Evolutionary conservation across 1,139 yeast genomes (phyloP).

Genomic region (Pichia sp.): DNA sequence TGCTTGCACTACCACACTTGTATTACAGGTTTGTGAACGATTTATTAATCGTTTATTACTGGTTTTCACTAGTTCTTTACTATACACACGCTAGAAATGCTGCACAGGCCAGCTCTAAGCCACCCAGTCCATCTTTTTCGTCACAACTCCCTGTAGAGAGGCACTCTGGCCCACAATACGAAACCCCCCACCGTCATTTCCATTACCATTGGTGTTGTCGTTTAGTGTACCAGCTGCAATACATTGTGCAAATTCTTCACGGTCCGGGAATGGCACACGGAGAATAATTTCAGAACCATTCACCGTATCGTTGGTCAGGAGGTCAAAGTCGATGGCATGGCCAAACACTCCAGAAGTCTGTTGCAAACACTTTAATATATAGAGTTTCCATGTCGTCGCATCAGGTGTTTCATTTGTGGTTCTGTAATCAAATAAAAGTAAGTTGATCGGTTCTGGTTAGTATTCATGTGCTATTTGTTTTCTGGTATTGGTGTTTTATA

Average conservation of each 20-base stretch:
- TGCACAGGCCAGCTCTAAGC: constrained; percentile 1
- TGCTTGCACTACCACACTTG: no score
- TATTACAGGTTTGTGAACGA: no score
- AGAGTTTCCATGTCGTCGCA: constrained; percentile 38
- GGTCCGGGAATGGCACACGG: constrained; percentile 24
- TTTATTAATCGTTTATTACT: no score
- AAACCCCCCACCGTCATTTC: constrained; percentile 25
- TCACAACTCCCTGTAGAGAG: constrained; percentile 9
- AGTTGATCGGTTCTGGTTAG: neutral
- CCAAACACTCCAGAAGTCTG: constrained; percentile 38
- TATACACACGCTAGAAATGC: neutral
- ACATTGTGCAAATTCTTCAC: constrained; percentile 17
- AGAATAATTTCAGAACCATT: constrained; percentile 15
- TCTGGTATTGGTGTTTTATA: neutral
- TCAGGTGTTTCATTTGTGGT: constrained; percentile 24
- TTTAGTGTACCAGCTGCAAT: constrained; percentile 24
- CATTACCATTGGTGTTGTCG: constrained; percentile 22
- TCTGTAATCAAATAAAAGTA: constrained; percentile 1
- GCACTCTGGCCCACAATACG: constrained; percentile 19
- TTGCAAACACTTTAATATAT: constrained; percentile 32
- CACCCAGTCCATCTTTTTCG: neutral
- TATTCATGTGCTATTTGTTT: constrained; percentile 1
- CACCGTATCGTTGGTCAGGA: constrained; percentile 23
- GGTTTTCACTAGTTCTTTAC: no score
- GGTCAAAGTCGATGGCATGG: constrained; percentile 37